These are phyloP conservation scores for Leptoxyphium fumago DNA, from an alignment of 2,329 filamentous ascomycete genomes.

Conservation along the genomic window DNA sequence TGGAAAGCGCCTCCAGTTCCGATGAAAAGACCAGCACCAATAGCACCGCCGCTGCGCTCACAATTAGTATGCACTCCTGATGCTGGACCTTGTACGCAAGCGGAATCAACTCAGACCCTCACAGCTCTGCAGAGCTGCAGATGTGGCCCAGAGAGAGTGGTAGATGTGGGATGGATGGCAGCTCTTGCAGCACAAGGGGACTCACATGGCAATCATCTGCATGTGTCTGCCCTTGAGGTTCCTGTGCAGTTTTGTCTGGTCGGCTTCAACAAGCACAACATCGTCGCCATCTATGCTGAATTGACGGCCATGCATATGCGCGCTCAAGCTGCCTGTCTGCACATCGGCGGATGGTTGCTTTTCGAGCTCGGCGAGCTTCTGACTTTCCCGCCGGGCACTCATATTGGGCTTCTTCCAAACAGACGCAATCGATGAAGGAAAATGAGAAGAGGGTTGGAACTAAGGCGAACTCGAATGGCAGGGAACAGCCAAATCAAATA, in stretches of 20 bases:
- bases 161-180: neutral
- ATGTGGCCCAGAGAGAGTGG: neutral
- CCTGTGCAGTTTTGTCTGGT: conserved; percentile 14
- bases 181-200: neutral
- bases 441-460: neutral
- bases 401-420: neutral
- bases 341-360: neutral
- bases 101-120: neutral
- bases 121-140: neutral
- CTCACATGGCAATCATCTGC: conserved; percentile 23
- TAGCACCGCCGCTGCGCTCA: conserved; percentile 9
- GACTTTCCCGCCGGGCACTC: neutral
- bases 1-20: conserved; percentile 31
- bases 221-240: conserved; percentile 20
- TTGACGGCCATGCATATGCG: conserved; percentile 7
- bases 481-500: neutral
- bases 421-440: neutral
- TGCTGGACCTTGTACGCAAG: neutral
- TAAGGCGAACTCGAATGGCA: neutral
- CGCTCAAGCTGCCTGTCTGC: neutral
- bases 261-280: conserved; percentile 5
- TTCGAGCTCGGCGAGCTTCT: neutral
- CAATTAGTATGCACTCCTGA: neutral
- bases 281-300: conserved; percentile 6
- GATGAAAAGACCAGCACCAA: conserved; percentile 39